Evolutionary conservation across 1,284 basidiomycete species (phyloP), one percentile per base, ranked within the genome.

Genomic region (Lignosus rhinocerotis): DNA sequence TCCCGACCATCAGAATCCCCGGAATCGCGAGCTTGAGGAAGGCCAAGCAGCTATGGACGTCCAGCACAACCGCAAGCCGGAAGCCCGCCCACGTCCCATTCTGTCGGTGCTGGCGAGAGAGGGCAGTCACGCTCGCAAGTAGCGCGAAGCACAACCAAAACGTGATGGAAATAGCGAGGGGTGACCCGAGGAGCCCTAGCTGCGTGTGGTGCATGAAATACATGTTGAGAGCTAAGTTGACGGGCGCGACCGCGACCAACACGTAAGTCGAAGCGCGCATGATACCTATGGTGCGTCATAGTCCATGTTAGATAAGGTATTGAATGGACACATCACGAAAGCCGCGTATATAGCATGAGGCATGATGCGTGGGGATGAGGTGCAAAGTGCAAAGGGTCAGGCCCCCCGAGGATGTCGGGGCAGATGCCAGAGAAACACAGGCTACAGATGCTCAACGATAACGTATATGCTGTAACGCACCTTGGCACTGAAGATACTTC

Each of bases 401-500:
- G 41, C 25, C 25, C 52, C 25, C 34, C 19, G 39, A 41, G 25
- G 38, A 4, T 39, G 36, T 39, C 36, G 36, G 36, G n/a, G 36
- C 36, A 39, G 36, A n/a, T 36, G 36, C 36, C 12, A 39, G 36
- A 39, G 11, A 39, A n/a, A 6, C 36, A 39, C 11, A n/a, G 5
- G n/a, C 14, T 12, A 39, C 36, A 12, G 11, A 39, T 14, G 36
- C 14, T n/a, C 36, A 12, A 14, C 14, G 14, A 39, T 39, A 11
- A 12, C 5, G 36, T 39, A 39, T 39, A 39, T 12, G 11, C 11
- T 39, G 36, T 41, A 38, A 65, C 77, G 60, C 63, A 86, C 88
- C 88, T 77, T 91, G 88, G 58, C 88, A 89, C 69, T 91, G 88
- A 21, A 91, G 69, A 71, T 90, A 91, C 72, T 89, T 91, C 71